These are phyloP conservation scores for Moniliella sp. DNA, from an alignment of 1,284 basidiomycete genomes.

Conservation along the genomic window DNA sequence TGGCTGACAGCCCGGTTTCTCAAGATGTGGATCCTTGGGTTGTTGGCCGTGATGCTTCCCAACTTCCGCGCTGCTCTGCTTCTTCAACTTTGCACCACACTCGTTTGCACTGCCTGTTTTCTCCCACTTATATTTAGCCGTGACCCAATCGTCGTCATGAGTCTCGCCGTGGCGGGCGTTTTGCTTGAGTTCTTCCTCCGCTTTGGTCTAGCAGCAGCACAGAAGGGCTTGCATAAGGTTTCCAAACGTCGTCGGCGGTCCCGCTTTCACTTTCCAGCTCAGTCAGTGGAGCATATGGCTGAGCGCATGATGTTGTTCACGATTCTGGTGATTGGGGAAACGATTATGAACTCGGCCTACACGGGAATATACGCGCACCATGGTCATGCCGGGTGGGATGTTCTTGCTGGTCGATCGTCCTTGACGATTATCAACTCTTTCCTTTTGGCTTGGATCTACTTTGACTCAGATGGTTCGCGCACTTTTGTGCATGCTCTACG, in stretches of 20 bases:
- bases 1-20: conserved; percentile 16
- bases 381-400: too few species aligned
- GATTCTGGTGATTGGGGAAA: conserved; percentile 22
- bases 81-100: conserved; percentile 8
- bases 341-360: too few species aligned
- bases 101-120: conserved; percentile 17
- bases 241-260: conserved; percentile 10
- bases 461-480: conserved; percentile 15
- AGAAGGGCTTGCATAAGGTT: conserved; percentile 10
- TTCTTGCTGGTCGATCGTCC: conserved; percentile 14
- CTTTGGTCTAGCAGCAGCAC: conserved; percentile 7
- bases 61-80: conserved; percentile 22
- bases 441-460: conserved; percentile 23
- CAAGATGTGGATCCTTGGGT: conserved; percentile 14
- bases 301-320: conserved; percentile 19
- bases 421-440: conserved; percentile 22
- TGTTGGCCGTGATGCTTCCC: conserved; percentile 21
- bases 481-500: conserved; percentile 29
- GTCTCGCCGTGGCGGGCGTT: conserved; percentile 14
- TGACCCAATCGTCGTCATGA: conserved; percentile 8
- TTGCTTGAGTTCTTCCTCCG: conserved; percentile 13
- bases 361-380: too few species aligned
- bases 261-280: conserved; percentile 19
- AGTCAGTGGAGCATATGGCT: conserved; percentile 16
- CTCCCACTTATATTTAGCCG: conserved; percentile 13